Evolutionary conservation across 139 green algal species (phyloP).

Genomic region (Haematococcus lacustris): DNA sequence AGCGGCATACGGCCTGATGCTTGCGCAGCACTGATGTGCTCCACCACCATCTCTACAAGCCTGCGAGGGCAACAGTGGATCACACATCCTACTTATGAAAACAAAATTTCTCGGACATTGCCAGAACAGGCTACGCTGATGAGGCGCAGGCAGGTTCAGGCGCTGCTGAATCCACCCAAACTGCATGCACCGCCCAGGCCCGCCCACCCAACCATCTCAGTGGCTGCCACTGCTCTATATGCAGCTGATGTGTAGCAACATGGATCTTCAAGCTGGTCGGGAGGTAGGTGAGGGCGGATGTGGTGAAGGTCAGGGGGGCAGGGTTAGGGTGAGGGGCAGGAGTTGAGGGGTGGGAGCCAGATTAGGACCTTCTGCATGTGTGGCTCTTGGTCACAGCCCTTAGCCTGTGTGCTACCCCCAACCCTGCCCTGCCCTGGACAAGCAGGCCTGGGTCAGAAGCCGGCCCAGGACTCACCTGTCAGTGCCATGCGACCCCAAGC

Average conservation of each 20-base stretch:
- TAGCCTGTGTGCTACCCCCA: background rate
- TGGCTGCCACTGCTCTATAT: background rate
- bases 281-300: no score
- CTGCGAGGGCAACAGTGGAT: no score
- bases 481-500: constrained; percentile 20
- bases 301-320: no score
- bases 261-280: no score
- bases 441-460: background rate
- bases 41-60: constrained; percentile 64
- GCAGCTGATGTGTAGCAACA: no score
- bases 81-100: no score
- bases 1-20: constrained; percentile 10
- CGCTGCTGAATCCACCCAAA: background rate
- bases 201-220: background rate
- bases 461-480: constrained; percentile 15
- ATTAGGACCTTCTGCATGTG: background rate
- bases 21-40: constrained; percentile 29
- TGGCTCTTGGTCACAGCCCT: background rate
- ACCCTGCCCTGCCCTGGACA: background rate
- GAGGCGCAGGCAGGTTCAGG: background rate
- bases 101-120: background rate
- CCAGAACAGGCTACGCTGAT: background rate
- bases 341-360: no score
- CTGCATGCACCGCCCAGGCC: no score
- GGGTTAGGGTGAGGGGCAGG: no score